Evolutionary conservation across 176 grass and related monocot species (phyloP).

Genomic region (Rhynchospora tenuis): DNA sequence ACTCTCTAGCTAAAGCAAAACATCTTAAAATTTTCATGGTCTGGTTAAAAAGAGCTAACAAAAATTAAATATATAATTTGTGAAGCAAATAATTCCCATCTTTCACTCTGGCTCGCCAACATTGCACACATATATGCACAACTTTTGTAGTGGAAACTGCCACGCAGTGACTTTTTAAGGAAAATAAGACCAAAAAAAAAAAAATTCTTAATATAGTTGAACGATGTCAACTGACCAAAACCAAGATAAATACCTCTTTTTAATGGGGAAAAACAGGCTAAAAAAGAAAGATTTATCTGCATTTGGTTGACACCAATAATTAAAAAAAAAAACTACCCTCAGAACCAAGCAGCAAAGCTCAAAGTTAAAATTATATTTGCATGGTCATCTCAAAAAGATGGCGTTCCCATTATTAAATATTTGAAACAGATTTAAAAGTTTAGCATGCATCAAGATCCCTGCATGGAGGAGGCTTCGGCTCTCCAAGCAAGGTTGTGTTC

Average conservation of each 20-base stretch:
- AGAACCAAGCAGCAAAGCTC: background rate
- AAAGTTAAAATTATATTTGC: background rate
- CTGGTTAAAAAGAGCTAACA: too few relatives aligned
- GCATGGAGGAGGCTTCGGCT: slow-evolving; percentile 72
- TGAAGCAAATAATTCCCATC: too few relatives aligned
- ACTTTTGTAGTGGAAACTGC: background rate
- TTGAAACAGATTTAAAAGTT: slow-evolving; percentile 24
- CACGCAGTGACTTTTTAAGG: background rate
- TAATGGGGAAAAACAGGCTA: background rate
- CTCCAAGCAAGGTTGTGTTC: slow-evolving; percentile 62
- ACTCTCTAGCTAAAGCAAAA: too few relatives aligned
- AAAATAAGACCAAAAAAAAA: background rate
- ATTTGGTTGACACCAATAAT: background rate
- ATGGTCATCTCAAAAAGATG: slow-evolving; percentile 15
- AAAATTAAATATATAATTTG: too few relatives aligned
- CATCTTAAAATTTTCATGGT: too few relatives aligned
- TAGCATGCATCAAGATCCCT: slow-evolving; percentile 90
- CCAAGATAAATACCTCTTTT: background rate
- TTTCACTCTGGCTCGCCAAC: too few relatives aligned
- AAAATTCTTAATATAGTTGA: background rate
- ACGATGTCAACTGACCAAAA: background rate
- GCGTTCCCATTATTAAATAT: slow-evolving; percentile 19
- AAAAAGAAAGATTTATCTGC: background rate
- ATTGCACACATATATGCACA: too few relatives aligned
- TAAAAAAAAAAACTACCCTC: slow-evolving; percentile 14